Percentiles rank a stretch among this genome's conserved stretches.
Conservation (phyloP, 768 basidiomycete species). For the Hygrocybe punicea region DNA sequence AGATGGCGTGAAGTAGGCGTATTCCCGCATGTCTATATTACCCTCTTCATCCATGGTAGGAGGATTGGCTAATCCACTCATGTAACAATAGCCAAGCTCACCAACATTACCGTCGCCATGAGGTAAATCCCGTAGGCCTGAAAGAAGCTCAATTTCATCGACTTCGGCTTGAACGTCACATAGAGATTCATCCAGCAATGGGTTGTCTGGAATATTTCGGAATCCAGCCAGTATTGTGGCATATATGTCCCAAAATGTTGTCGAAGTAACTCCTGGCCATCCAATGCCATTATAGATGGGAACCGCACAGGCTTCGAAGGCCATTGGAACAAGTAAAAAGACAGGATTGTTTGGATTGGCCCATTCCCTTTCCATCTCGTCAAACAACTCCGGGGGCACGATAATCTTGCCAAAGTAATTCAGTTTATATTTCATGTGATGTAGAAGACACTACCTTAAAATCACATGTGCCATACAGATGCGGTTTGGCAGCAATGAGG, state of each 20-base stretch:
- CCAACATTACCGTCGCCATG: not conserved
- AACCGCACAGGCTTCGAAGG: constrained; percentile 21
- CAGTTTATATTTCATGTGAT: too few relatives aligned
- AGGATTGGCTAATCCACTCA: not conserved
- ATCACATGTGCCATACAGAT: constrained; percentile 22
- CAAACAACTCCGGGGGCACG: constrained; percentile 14
- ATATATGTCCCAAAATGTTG: constrained; percentile 23
- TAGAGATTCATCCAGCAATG: not conserved
- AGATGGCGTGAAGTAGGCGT: not conserved
- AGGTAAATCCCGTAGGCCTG: not conserved
- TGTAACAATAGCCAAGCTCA: not conserved
- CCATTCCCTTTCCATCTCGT: constrained; percentile 23
- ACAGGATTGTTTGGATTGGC: constrained; percentile 33
- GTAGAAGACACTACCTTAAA: too few relatives aligned
- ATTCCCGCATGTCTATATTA: not conserved
- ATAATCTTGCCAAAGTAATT: too few relatives aligned
- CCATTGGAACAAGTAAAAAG: constrained; percentile 35
- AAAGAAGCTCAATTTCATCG: not conserved
- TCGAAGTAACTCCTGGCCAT: constrained; percentile 16
- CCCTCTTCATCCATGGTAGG: not conserved
- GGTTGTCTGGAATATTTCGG: not conserved
- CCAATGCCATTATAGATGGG: constrained; percentile 23
- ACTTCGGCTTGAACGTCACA: not conserved
- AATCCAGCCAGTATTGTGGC: not conserved
- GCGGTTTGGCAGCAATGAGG: constrained; percentile 27